Evolutionary conservation across 1,139 yeast genomes (phyloP).

Genomic region (Pichia cactophila): DNA sequence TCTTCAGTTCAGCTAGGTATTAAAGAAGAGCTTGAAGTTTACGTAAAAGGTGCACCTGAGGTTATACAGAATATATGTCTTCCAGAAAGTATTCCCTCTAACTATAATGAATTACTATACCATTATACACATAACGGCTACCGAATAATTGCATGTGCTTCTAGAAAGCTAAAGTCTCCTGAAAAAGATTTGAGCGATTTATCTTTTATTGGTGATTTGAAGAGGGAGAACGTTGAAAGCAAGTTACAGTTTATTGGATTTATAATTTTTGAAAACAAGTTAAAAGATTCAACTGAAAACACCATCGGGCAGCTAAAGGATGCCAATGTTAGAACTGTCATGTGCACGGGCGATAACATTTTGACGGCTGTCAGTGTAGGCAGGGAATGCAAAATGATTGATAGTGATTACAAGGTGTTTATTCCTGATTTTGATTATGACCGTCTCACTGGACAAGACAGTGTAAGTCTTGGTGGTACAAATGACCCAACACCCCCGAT

Average conservation of each 20-base stretch:
- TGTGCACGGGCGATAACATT: slow-evolving; percentile 98
- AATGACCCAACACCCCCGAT: slow-evolving; percentile 25
- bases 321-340: slow-evolving; percentile 75
- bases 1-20: slow-evolving; percentile 23
- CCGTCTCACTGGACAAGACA: slow-evolving; percentile 4
- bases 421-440: slow-evolving; percentile 52
- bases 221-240: slow-evolving; percentile 61
- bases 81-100: slow-evolving; percentile 60
- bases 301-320: slow-evolving; percentile 51
- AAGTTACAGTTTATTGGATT: slow-evolving; percentile 75
- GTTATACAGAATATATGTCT: slow-evolving; percentile 77
- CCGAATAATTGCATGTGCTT: slow-evolving; percentile 92
- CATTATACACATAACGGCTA: slow-evolving; percentile 88
- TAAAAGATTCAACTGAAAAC: slow-evolving; percentile 59
- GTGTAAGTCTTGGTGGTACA: slow-evolving; percentile 9
- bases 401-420: slow-evolving; percentile 42
- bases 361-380: slow-evolving; percentile 93
- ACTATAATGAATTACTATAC: slow-evolving; percentile 68
- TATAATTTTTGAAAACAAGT: slow-evolving; percentile 83
- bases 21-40: slow-evolving; percentile 32
- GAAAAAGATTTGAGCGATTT: slow-evolving; percentile 25
- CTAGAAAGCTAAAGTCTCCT: slow-evolving; percentile 37
- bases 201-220: slow-evolving; percentile 28
- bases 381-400: slow-evolving; percentile 66
- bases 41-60: slow-evolving; percentile 96